phyloP scores from a whole-genome alignment of 2,329 filamentous ascomycete species.

The Ophiostoma sp. region DNA sequence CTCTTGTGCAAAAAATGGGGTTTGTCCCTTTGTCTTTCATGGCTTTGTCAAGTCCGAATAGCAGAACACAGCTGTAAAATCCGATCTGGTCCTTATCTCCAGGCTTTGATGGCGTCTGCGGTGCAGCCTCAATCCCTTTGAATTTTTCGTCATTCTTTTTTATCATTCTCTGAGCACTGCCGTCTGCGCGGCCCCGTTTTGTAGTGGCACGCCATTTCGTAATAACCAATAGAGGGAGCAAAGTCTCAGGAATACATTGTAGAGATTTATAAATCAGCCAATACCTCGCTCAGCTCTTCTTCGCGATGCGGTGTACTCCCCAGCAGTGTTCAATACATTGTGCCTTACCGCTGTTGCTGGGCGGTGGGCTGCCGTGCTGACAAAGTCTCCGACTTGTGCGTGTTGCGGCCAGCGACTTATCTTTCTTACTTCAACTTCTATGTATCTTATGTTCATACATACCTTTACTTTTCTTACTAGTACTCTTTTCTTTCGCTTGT shows the following conservation, averaged over 20 bases:
- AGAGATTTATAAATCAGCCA: background rate
- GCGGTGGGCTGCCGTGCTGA: background rate
- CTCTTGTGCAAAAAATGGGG: background rate
- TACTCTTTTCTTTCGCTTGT: background rate
- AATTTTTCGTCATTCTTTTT: background rate
- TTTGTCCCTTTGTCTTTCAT: background rate
- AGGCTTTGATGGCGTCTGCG: background rate
- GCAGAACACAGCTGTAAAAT: background rate
- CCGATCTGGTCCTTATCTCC: conserved; percentile 3
- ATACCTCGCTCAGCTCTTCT: background rate
- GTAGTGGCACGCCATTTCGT: background rate
- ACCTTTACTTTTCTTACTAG: too few relatives aligned
- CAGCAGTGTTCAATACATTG: background rate
- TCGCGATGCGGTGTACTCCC: background rate
- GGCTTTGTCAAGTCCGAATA: background rate
- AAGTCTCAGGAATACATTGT: too few relatives aligned
- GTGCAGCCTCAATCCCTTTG: background rate
- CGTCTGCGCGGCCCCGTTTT: background rate
- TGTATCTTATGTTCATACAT: too few relatives aligned
- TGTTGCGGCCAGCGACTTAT: background rate
- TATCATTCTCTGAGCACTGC: background rate
- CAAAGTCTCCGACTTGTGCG: background rate
- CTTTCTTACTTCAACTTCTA: background rate
- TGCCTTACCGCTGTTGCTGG: background rate
- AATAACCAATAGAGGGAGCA: background rate